phyloP scores from a whole-genome alignment of 2,329 filamentous ascomycete genomes.

The Torrubiella hemipterigena region DNA sequence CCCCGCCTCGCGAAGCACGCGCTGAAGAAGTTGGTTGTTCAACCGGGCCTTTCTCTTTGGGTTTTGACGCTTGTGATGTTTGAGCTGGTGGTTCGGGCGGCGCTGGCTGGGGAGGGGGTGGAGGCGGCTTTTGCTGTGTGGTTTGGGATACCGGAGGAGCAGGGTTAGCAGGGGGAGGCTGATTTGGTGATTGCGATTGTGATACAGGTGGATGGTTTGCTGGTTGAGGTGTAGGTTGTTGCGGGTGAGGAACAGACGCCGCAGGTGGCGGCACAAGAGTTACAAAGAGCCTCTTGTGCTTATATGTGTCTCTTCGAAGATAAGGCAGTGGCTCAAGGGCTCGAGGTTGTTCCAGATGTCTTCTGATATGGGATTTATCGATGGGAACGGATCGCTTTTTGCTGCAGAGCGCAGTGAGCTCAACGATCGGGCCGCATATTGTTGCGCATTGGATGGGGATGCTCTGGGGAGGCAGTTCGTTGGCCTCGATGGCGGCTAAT shows the following conservation, averaged over 20 bases:
- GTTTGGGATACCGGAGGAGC: background rate
- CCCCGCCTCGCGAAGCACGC: too few species aligned
- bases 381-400: too few species aligned
- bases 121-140: background rate
- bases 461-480: constrained; percentile 20
- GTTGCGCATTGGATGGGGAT: constrained; percentile 26
- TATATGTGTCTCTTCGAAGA: background rate
- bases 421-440: constrained; percentile 30
- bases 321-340: too few species aligned
- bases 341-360: too few species aligned
- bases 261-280: constrained; percentile 19
- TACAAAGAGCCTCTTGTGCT: constrained; percentile 12
- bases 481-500: constrained; percentile 14
- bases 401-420: constrained; percentile 26
- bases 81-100: background rate
- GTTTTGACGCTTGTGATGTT: constrained; percentile 4
- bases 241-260: constrained; percentile 12
- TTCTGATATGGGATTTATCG: too few species aligned
- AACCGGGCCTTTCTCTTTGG: too few species aligned
- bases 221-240: background rate
- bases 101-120: constrained; percentile 1
- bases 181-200: too few species aligned
- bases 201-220: background rate
- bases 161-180: too few species aligned
- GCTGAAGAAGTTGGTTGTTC: too few species aligned